These are phyloP conservation scores for Podospora fimiseda DNA, from an alignment of 495 filamentous ascomycete genomes.

Conservation along the genomic window DNA sequence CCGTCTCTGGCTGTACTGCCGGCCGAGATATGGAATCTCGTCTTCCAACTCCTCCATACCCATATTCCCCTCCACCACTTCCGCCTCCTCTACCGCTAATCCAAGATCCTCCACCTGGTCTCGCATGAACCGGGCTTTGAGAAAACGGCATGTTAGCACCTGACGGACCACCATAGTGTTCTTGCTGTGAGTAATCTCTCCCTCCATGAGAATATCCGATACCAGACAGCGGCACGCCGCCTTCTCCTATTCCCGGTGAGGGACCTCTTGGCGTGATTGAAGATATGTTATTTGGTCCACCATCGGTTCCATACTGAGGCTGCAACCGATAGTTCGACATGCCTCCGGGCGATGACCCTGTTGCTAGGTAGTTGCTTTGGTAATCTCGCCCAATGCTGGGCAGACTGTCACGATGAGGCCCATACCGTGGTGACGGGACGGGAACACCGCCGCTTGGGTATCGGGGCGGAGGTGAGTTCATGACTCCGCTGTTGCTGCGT, in stretches of 20 bases:
- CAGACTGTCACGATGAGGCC: background rate
- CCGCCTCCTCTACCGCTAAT: no score
- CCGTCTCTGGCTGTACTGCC: no score
- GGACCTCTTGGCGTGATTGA: background rate
- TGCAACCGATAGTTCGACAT: background rate
- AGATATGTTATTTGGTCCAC: background rate
- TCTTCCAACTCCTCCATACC: no score
- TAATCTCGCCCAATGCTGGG: background rate
- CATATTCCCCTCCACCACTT: no score
- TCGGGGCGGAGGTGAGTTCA: background rate
- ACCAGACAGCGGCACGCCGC: background rate
- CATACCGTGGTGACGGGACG: background rate
- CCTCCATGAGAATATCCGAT: background rate
- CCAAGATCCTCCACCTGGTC: no score
- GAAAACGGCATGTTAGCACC: no score
- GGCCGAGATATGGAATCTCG: no score
- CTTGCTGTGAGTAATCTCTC: background rate
- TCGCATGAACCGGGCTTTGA: no score
- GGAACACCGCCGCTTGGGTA: background rate
- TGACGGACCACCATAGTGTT: no score
- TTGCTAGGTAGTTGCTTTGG: background rate
- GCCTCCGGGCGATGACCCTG: background rate
- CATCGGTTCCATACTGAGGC: background rate
- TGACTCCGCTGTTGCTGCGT: background rate
- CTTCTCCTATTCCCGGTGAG: background rate